These are phyloP conservation scores for Ceratocystiopsis minuta DNA, from an alignment of 2,329 filamentous ascomycete species.

Conservation along the genomic window DNA sequence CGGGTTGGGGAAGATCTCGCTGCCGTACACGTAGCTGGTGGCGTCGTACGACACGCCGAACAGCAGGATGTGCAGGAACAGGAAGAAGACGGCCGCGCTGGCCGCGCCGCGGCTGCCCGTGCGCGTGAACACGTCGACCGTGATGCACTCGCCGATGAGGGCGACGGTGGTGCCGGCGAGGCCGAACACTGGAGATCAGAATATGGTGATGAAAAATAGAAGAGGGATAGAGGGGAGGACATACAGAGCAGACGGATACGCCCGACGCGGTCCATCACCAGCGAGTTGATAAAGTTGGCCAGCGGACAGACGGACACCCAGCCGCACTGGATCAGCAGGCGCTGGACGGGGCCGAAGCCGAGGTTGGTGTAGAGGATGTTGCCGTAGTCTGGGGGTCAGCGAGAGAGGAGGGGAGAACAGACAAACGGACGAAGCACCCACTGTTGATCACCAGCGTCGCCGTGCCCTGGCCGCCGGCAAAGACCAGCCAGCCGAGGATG, in stretches of 20 bases:
- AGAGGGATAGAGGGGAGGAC: neutral
- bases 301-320: neutral
- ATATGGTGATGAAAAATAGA: neutral
- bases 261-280: neutral
- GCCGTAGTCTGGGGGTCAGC: neutral
- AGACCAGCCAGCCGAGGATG: neutral
- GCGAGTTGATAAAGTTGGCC: neutral
- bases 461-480: neutral
- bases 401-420: neutral
- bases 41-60: neutral
- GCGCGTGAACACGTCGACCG: neutral
- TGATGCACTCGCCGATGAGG: neutral
- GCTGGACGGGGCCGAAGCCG: neutral
- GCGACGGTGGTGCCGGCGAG: neutral
- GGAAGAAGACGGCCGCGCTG: neutral
- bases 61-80: neutral
- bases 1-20: neutral
- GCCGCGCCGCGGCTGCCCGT: neutral
- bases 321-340: neutral
- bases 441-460: neutral
- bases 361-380: neutral
- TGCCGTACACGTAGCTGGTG: neutral
- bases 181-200: neutral
- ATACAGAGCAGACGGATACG: neutral
- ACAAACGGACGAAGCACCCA: neutral